Evolutionary conservation across 768 basidiomycete genomes (phyloP), one percentile per base, ranked within the genome.

Genomic region (Candolleomyces aberdarensis): DNA sequence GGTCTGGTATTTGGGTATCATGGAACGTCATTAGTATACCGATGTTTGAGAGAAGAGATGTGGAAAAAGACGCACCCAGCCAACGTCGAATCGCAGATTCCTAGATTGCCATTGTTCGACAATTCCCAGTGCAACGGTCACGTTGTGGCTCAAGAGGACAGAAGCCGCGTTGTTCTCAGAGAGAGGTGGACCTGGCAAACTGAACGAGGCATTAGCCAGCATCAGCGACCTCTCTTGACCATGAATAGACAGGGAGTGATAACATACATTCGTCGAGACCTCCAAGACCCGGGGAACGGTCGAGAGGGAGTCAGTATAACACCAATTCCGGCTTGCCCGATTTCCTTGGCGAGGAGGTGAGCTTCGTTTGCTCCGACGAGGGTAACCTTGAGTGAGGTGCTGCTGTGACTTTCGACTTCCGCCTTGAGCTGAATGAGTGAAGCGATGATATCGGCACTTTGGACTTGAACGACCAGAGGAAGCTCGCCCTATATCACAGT

Each of bases 401-500:
- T 51, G 10, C 47, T 51, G 58, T 64, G 69, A 1, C 66, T 67
- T 55, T 88, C 87, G 29, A 86, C 74, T 52, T 91, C 87, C 29
- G 70, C 67, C 77, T 92, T 92, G 52, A 92, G 79, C 14, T 72
- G 62, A 46, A 92, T 77, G 29, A 93, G 70, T 1, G 83, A 78
- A 5, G 87, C 86, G 66, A 92, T 91, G 51, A 83, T 74, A 66
- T 92, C 91, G 8, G 87, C 88, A 69, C 81, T 89, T 61, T 88
- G 68, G 1, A 83, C 84, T 5, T 78, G 71, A 19, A 91, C 74
- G 5, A 91, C 86, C 15, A 92, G 75, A 0, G 87, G 84, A 5
- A 87, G 69, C 41, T 78, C 64, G 3, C 88, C 86, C 80, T 85
- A 43, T 2, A 5, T 43, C 41, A 43, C 32, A 26, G 31, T 8